These are phyloP conservation scores for Sordariomycetes sp. DNA, from an alignment of 2,329 filamentous ascomycete genomes.

Conservation along the genomic window DNA sequence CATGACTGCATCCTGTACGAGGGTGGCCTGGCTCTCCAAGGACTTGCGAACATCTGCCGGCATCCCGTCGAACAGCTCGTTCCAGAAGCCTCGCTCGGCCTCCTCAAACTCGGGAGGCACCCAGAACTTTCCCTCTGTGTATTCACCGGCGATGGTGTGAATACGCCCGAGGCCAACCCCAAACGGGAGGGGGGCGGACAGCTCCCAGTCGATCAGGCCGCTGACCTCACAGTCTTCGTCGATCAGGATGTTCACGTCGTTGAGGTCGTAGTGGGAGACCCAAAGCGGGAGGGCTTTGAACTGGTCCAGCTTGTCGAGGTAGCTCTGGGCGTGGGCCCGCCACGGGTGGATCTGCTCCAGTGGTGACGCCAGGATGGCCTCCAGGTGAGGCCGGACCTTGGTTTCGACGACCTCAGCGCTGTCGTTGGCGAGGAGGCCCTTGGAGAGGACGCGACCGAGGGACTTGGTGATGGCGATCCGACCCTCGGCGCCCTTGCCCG, in stretches of 20 bases:
- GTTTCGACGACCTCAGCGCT: neutral
- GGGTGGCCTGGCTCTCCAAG: too few species aligned
- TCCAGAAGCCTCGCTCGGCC: constrained; percentile 15
- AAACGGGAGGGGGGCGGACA: neutral
- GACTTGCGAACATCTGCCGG: too few species aligned
- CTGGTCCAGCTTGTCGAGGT: neutral
- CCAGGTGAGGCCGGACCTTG: neutral
- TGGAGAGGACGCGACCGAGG: neutral
- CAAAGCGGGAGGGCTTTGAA: neutral
- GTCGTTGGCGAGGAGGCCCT: neutral
- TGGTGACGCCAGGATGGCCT: neutral
- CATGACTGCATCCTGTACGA: too few species aligned
- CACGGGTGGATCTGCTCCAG: neutral
- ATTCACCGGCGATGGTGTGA: constrained; percentile 14
- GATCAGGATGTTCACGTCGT: constrained; percentile 12
- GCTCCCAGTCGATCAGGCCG: constrained; percentile 12
- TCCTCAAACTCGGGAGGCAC: constrained; percentile 15
- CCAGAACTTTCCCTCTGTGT: constrained; percentile 13
- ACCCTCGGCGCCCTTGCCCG: neutral
- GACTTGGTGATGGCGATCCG: neutral
- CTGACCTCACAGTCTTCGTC: constrained; percentile 11
- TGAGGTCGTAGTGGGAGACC: constrained; percentile 13
- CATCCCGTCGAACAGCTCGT: too few species aligned
- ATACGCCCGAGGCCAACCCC: constrained; percentile 11
- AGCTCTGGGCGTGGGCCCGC: neutral